Percentiles rank a stretch among this genome's conserved stretches.
These are phyloP conservation scores for Chaetoceros muelleri DNA, from an alignment of 108 stramenopile genomes.

Conservation along the genomic window DNA sequence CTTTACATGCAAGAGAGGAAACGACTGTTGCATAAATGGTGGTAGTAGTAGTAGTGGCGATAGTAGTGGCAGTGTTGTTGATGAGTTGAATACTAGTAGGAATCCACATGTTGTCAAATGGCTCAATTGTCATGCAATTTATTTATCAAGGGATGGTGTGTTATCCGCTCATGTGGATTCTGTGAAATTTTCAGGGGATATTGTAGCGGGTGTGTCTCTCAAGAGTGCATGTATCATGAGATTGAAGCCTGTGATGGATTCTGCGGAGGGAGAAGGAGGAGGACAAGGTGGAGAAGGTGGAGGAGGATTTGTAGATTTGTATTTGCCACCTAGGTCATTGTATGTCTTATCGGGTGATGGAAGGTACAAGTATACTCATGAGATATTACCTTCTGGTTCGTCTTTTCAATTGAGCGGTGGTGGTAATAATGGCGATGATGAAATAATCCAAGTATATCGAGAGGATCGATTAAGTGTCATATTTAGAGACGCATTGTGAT, in stretches of 20 bases:
- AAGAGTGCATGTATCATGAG: conserved; percentile 62
- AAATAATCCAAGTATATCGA: conserved; percentile 25
- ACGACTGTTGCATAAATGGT: conserved; percentile 1
- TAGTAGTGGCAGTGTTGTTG: neutral
- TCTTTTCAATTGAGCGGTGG: conserved; percentile 27
- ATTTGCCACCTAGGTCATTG: conserved; percentile 54
- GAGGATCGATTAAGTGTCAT: conserved; percentile 64
- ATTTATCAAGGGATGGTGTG: conserved; percentile 58
- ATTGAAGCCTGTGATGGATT: conserved; percentile 31
- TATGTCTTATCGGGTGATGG: conserved; percentile 56
- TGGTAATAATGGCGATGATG: conserved; percentile 5
- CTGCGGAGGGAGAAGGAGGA: neutral
- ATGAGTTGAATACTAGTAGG: neutral
- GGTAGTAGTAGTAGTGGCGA: neutral
- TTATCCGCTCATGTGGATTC: conserved; percentile 84
- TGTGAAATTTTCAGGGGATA: conserved; percentile 75
- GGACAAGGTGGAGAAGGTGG: neutral
- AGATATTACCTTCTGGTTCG: conserved; percentile 39
- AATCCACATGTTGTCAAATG: conserved; percentile 21
- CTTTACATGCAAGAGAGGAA: conserved; percentile 12
- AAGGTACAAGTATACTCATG: conserved; percentile 64
- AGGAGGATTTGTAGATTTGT: conserved; percentile 56
- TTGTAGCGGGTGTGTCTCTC: conserved; percentile 83
- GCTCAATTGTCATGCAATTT: conserved; percentile 83
- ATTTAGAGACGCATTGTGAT: conserved; percentile 58